These are phyloP conservation scores for Gamsiella multidivaricata DNA, from an alignment of 192 early-diverging fungal genomes.

Conservation along the genomic window DNA sequence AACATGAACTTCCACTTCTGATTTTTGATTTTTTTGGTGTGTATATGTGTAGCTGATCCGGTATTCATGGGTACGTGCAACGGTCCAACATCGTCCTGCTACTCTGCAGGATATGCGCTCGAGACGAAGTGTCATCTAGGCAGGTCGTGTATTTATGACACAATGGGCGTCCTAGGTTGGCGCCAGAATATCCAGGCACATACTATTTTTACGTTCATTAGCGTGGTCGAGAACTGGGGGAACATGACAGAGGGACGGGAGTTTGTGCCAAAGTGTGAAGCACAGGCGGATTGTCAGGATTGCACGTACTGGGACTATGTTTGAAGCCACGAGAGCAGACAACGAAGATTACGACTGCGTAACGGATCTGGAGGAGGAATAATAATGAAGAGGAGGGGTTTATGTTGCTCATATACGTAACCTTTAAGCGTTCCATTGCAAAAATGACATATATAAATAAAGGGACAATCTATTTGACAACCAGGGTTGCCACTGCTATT, in stretches of 20 bases:
- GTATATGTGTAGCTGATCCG: conserved; percentile 82
- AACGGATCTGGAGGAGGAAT: too few species aligned
- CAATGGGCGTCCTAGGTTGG: conserved; percentile 69
- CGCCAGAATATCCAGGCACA: conserved; percentile 77
- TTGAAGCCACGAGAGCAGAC: too few species aligned
- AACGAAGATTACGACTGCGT: too few species aligned
- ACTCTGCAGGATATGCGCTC: conserved; percentile 28
- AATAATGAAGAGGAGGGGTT: too few species aligned
- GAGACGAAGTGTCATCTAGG: conserved; percentile 89
- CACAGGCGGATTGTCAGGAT: conserved; percentile 71
- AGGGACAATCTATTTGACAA: too few species aligned
- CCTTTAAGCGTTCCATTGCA: too few species aligned
- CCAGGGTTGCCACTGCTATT: too few species aligned
- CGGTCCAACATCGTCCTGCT: conserved; percentile 48
- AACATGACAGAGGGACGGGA: conserved; percentile 35
- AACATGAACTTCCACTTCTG: not conserved
- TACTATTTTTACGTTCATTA: conserved; percentile 79
- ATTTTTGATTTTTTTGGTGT: not conserved
- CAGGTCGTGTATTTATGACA: conserved; percentile 70
- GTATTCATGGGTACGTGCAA: conserved; percentile 88
- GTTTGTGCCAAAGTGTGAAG: conserved; percentile 26
- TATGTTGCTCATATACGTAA: too few species aligned
- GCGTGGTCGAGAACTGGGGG: conserved; percentile 51
- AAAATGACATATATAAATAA: too few species aligned
- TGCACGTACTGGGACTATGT: conserved; percentile 82